Conservation (phyloP, 202 grass and related monocot genomes). For the Saccharum hybrid region DNA sequence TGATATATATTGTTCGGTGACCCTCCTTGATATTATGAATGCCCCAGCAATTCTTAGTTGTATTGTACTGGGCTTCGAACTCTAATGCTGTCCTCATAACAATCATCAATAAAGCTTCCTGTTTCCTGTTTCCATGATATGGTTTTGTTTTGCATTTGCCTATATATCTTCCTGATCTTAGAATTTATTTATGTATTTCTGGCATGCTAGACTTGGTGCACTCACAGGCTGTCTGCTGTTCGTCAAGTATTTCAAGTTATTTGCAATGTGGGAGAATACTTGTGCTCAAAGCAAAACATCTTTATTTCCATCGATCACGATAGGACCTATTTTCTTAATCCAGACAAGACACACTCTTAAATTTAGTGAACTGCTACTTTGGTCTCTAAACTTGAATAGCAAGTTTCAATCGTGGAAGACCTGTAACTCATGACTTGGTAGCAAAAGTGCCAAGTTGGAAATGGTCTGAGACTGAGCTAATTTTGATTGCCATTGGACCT, state of each 20-base stretch:
- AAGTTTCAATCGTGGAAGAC: background rate
- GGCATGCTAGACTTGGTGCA: background rate
- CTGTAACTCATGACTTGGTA: background rate
- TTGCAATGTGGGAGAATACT: background rate
- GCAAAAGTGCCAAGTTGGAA: background rate
- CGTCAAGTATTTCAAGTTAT: background rate
- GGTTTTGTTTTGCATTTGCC: background rate
- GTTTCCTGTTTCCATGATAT: conserved; percentile 23
- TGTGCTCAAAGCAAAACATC: background rate
- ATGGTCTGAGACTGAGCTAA: background rate
- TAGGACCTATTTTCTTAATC: background rate
- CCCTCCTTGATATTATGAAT: background rate
- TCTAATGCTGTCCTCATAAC: background rate
- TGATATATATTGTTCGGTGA: background rate
- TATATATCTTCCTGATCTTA: background rate
- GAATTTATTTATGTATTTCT: background rate
- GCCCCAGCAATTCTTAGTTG: background rate
- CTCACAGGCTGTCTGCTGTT: background rate
- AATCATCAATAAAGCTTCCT: background rate
- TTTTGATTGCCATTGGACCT: background rate
- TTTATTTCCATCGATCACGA: background rate
- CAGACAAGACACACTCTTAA: background rate
- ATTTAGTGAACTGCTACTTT: background rate
- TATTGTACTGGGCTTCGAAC: background rate
- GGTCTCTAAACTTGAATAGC: background rate